phyloP scores from a whole-genome alignment of 441 rosid species.

The Euphorbia corollata region DNA sequence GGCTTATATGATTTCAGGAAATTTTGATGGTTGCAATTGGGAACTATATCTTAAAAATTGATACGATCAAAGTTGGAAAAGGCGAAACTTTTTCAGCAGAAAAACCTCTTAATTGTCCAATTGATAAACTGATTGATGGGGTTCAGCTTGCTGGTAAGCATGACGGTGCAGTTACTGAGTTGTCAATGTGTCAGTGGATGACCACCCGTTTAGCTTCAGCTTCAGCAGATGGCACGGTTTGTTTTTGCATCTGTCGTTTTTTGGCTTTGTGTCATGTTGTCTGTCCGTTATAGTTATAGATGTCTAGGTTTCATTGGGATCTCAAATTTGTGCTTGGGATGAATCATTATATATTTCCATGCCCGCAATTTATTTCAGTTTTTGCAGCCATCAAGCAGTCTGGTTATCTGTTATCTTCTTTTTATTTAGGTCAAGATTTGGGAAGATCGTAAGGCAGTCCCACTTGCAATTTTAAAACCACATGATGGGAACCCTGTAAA shows the following conservation, averaged over 20 bases:
- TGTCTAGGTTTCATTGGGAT: neutral
- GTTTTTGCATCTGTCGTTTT: conserved; percentile 24
- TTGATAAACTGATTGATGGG: conserved; percentile 30
- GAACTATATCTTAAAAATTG: conserved; percentile 21
- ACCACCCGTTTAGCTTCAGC: conserved; percentile 65
- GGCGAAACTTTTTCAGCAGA: conserved; percentile 53
- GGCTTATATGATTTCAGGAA: conserved; percentile 41
- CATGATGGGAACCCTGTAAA: conserved; percentile 79
- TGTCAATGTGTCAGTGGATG: conserved; percentile 59
- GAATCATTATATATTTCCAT: neutral
- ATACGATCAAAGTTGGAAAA: conserved; percentile 54
- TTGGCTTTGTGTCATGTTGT: conserved; percentile 10
- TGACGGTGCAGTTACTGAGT: conserved; percentile 68
- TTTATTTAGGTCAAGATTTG: conserved; percentile 95
- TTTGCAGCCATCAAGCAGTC: neutral
- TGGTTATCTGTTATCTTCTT: neutral
- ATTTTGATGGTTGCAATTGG: conserved; percentile 53
- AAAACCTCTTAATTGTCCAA: conserved; percentile 43
- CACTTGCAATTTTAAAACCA: conserved; percentile 67
- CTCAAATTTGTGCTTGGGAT: neutral
- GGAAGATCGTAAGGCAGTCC: conserved; percentile 68
- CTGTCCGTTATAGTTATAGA: neutral
- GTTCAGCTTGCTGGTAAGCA: conserved; percentile 72
- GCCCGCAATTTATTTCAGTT: neutral
- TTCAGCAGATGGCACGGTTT: conserved; percentile 74